Base-by-base conservation (phyloP, 306 rosid genomes). In the Astragalus membranaceus region DNA sequence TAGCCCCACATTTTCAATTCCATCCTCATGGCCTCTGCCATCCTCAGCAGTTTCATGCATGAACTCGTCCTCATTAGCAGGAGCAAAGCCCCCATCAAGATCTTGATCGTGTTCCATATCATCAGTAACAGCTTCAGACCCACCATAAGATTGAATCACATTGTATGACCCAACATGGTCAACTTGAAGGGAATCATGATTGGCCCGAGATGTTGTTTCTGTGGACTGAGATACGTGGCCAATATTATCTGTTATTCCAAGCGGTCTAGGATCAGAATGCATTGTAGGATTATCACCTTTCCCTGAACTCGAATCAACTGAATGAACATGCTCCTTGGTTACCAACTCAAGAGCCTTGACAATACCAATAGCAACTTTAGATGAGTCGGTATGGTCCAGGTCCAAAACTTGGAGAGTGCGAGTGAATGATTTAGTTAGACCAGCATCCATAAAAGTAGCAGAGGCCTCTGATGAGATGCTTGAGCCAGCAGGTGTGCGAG, bases 41-140 rank as follows among this genome's bases (percentile, higher is more conserved):
- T 81, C 96, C 71, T 83, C 98, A 23, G 94, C 78, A 61, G 69
- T 90, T 82, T 85, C 98, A 64, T 85, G 96, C 98, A 93, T 93
- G 82, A 81, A 90, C 56, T 85, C 98, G 69, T 88, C 96, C 71
- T 81, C 97, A 20, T 80, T 70, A 50, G 89, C 74, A 67, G 91
- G 85, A 81, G 81, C 82, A 78, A 84, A 90, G 78, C 86, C 82
- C 46, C 89, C 90, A 72, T 72, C 96, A 73, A 90, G 85, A 84
- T 90, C 97, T 78, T 90, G 96, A 78, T 90, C 98, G 14, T 93
- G 98, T 35, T 93, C 98, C 98, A 93, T 93, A 87, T 87, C 96
- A 81, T 90, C 97, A 53, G 93, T 88, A 68, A 88, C 86, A 74
- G 94, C 96, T 86, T 88, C 93, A 54, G 98, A 93, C 26, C 96